Conservation (phyloP, 768 basidiomycete genomes). For the Tubosaeta sp. region DNA sequence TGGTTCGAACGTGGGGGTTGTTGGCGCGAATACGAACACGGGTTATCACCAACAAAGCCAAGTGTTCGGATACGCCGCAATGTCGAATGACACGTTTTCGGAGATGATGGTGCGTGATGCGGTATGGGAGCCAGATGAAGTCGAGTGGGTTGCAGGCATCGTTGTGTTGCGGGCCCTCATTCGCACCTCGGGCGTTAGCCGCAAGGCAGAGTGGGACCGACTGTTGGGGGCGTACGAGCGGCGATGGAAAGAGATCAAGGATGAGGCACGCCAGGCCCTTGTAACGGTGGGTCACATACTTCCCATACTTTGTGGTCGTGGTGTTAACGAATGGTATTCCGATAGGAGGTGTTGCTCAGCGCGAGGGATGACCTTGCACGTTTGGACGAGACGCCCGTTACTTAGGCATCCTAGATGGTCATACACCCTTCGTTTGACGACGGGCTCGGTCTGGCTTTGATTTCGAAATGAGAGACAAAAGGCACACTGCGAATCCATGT, state of each 20-base stretch:
- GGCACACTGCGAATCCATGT: not conserved
- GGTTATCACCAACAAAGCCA: slow-evolving; percentile 28
- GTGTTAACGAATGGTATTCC: slow-evolving; percentile 2
- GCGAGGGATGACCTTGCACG: slow-evolving; percentile 53
- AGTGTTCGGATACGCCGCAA: slow-evolving; percentile 39
- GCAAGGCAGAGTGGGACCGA: slow-evolving; percentile 52
- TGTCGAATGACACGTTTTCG: slow-evolving; percentile 37
- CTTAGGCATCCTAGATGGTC: not conserved
- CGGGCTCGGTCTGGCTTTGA: not conserved
- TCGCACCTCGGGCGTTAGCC: slow-evolving; percentile 46
- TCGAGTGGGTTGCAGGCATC: slow-evolving; percentile 66
- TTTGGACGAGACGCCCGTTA: slow-evolving; percentile 31
- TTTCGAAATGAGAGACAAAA: not conserved
- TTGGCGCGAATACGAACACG: slow-evolving; percentile 20
- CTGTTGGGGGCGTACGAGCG: slow-evolving; percentile 54
- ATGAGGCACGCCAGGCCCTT: slow-evolving; percentile 58
- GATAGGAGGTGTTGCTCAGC: slow-evolving; percentile 46
- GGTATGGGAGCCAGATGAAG: slow-evolving; percentile 63
- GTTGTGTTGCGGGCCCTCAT: slow-evolving; percentile 57
- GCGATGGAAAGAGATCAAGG: slow-evolving; percentile 70
- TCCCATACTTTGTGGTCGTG: not conserved
- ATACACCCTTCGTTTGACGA: not conserved
- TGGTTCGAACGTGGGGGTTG: not conserved
- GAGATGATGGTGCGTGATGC: slow-evolving; percentile 62
- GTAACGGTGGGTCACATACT: slow-evolving; percentile 44